Evolutionary conservation across 805 yeast species (phyloP).

Genomic region (Starmerella apicola): DNA sequence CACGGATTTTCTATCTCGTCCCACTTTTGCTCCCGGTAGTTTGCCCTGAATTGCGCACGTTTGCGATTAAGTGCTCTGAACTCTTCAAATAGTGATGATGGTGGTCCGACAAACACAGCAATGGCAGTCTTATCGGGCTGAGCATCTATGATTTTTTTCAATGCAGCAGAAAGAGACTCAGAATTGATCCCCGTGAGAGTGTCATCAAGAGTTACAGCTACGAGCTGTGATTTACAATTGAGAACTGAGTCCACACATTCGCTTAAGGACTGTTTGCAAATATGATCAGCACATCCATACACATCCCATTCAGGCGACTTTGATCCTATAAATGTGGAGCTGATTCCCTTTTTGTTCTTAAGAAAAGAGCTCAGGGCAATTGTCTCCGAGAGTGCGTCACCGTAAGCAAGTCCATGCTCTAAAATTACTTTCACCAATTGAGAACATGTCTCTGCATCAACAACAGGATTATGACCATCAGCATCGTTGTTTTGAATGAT

Average conservation of each 20-base stretch:
- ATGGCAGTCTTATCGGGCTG: neutral
- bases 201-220: neutral
- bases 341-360: slow-evolving; percentile 11
- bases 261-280: slow-evolving; percentile 20
- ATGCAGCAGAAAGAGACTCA: neutral
- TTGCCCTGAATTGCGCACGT: slow-evolving; percentile 34
- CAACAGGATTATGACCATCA: slow-evolving; percentile 71
- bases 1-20: slow-evolving; percentile 37
- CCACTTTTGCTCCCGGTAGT: slow-evolving; percentile 34
- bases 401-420: slow-evolving; percentile 53
- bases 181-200: neutral
- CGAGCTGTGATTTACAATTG: neutral
- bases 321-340: slow-evolving; percentile 29
- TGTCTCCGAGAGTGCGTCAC: slow-evolving; percentile 30
- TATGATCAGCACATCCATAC: slow-evolving; percentile 20
- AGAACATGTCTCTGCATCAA: slow-evolving; percentile 71
- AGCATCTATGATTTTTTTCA: neutral
- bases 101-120: neutral
- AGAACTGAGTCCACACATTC: slow-evolving; percentile 3
- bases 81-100: neutral
- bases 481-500: slow-evolving; percentile 45
- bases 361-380: slow-evolving; percentile 5
- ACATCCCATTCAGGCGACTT: slow-evolving; percentile 27
- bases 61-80: slow-evolving; percentile 31
- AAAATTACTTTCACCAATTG: slow-evolving; percentile 63